Evolutionary conservation across 164 flowering plant genomes (phyloP).

Genomic region (Stephania japonica): DNA sequence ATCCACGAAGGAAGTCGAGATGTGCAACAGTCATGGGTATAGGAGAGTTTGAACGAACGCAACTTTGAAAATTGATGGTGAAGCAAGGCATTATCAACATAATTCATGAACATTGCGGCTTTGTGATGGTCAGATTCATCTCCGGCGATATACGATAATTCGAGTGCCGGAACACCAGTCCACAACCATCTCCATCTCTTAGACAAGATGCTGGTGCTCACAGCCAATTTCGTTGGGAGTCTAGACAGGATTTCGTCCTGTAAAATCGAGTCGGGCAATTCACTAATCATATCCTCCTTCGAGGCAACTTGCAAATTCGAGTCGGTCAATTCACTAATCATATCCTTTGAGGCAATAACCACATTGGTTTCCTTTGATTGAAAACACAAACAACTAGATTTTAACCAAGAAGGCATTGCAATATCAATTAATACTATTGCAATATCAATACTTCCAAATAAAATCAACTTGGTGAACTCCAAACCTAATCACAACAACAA

Average conservation of each 20-base stretch:
- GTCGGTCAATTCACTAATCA: too few relatives aligned
- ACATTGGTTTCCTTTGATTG: too few relatives aligned
- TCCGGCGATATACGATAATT: not conserved
- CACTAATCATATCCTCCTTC: slow-evolving; percentile 10
- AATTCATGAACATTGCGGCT: not conserved
- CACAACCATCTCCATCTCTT: slow-evolving; percentile 9
- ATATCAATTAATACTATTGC: too few relatives aligned
- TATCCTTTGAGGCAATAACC: too few relatives aligned
- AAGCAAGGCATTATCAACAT: not conserved
- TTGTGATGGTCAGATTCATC: not conserved
- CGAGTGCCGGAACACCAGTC: not conserved
- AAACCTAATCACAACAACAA: too few relatives aligned
- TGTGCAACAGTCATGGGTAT: not conserved
- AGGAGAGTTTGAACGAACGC: not conserved
- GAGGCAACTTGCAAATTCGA: too few relatives aligned
- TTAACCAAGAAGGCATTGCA: too few relatives aligned
- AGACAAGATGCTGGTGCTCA: slow-evolving; percentile 5
- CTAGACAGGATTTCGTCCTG: not conserved
- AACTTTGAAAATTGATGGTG: not conserved
- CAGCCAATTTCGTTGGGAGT: not conserved
- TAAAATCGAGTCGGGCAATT: slow-evolving; percentile 2
- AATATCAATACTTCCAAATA: too few relatives aligned
- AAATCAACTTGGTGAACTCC: too few relatives aligned
- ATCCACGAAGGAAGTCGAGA: slow-evolving; percentile 7
- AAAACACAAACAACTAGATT: too few relatives aligned